A percentile compares a stretch with the other conserved stretches of the same genome.
phyloP scores from a whole-genome alignment of 768 basidiomycete species.

The Phaeotremella fagi region DNA sequence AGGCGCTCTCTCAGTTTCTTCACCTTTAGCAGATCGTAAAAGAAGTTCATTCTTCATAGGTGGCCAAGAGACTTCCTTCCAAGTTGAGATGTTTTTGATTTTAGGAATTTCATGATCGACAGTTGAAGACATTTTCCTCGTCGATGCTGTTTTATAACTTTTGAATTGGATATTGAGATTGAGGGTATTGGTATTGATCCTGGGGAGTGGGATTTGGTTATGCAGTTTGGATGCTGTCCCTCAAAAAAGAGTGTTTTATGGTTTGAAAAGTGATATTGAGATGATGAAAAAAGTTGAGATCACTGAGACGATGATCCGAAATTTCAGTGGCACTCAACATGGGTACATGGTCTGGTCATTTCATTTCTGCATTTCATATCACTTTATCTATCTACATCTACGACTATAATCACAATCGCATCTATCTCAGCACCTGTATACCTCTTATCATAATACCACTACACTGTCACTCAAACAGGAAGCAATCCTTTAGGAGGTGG shows the following conservation, averaged over 20 bases:
- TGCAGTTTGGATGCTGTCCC: too few species aligned
- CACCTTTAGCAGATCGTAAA: constrained; percentile 79
- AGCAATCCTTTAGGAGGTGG: constrained; percentile 23
- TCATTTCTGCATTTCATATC: background rate
- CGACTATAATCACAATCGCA: background rate
- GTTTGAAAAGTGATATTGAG: background rate
- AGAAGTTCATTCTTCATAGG: constrained; percentile 75
- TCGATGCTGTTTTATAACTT: too few species aligned
- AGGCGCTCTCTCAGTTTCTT: constrained; percentile 84
- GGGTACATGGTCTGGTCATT: background rate
- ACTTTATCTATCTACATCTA: background rate
- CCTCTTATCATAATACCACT: background rate
- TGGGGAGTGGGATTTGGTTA: too few species aligned
- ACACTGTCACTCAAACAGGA: background rate
- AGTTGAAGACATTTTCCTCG: background rate
- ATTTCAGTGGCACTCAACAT: background rate
- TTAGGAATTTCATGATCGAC: constrained; percentile 11
- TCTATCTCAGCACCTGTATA: background rate
- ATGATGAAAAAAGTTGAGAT: background rate
- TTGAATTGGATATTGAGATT: too few species aligned
- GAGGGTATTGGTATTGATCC: too few species aligned
- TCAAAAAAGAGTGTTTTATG: too few species aligned
- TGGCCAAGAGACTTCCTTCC: constrained; percentile 31
- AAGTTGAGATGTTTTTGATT: constrained; percentile 12
- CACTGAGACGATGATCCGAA: background rate